Evolutionary conservation across 2,329 filamentous ascomycete species (phyloP).

Genomic region (Aureobasidium uvarum): DNA sequence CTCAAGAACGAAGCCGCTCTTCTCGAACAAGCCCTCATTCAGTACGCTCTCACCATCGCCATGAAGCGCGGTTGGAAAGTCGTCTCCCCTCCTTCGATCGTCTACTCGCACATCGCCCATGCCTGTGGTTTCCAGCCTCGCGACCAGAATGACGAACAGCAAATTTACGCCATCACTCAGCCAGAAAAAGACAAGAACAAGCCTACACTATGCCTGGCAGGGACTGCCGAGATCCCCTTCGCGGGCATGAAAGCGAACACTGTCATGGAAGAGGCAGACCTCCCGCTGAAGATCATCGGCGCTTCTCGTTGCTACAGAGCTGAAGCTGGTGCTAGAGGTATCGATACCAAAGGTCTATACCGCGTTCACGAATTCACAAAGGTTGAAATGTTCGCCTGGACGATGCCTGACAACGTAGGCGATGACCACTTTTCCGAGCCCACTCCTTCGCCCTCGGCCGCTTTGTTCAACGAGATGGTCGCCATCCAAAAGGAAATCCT

Average conservation of each 20-base stretch:
- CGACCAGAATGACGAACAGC: constrained; percentile 85
- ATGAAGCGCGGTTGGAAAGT: constrained; percentile 72
- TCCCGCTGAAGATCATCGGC: constrained; percentile 78
- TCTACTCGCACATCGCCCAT: constrained; percentile 85
- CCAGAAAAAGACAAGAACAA: constrained; percentile 60
- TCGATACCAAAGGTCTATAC: constrained; percentile 91
- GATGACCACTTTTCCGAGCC: constrained; percentile 34
- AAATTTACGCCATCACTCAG: constrained; percentile 76
- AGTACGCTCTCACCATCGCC: constrained; percentile 76
- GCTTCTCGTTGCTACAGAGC: constrained; percentile 92
- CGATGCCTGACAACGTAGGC: constrained; percentile 53
- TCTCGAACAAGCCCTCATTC: constrained; percentile 89
- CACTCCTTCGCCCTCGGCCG: constrained; percentile 45
- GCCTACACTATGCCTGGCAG: constrained; percentile 73
- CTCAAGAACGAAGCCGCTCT: constrained; percentile 86
- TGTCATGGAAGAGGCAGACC: constrained; percentile 60
- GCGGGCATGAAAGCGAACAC: constrained; percentile 83
- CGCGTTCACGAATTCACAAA: constrained; percentile 98
- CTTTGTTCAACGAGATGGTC: constrained; percentile 80
- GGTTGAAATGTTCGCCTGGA: constrained; percentile 97
- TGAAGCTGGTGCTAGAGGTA: constrained; percentile 85
- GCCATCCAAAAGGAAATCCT: constrained; percentile 84
- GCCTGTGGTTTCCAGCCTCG: constrained; percentile 94
- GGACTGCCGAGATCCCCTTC: constrained; percentile 91
- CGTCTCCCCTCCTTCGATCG: constrained; percentile 81